Conservation (phyloP, 2,329 filamentous ascomycete genomes). For the Diaporthe sp. region DNA sequence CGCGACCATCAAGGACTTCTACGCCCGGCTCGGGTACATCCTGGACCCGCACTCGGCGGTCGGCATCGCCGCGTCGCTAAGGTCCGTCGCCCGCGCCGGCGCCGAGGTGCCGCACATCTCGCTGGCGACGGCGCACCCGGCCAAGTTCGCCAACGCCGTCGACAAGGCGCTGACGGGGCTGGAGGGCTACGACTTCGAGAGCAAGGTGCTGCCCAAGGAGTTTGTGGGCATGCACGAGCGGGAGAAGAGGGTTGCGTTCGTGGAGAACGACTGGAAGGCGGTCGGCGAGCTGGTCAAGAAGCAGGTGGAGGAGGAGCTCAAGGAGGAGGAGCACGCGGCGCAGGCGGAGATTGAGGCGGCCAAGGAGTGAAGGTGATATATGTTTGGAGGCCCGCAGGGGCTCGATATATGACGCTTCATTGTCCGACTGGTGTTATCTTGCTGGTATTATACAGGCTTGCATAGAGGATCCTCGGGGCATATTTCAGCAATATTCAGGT, state of each 20-base stretch:
- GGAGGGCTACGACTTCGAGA: conserved; percentile 80
- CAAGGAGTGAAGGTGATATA: conserved; percentile 16
- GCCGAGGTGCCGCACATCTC: conserved; percentile 79
- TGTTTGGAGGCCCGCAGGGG: neutral
- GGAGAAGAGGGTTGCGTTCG: conserved; percentile 79
- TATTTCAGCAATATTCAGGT: neutral
- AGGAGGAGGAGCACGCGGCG: conserved; percentile 45
- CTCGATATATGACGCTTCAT: neutral
- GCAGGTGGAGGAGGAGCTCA: conserved; percentile 78
- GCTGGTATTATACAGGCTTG: neutral
- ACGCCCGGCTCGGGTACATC: conserved; percentile 73
- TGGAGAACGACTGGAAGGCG: conserved; percentile 79
- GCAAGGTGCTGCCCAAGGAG: conserved; percentile 83
- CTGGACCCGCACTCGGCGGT: conserved; percentile 95
- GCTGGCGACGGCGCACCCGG: conserved; percentile 93
- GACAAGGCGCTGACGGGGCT: conserved; percentile 81
- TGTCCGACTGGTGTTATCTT: neutral
- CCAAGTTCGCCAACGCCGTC: conserved; percentile 92
- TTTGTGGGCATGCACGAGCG: conserved; percentile 84
- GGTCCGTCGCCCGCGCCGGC: conserved; percentile 72
- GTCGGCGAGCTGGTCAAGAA: conserved; percentile 82
- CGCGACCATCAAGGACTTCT: conserved; percentile 73
- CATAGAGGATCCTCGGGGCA: neutral
- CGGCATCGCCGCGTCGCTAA: conserved; percentile 81
- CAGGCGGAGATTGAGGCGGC: conserved; percentile 36